Evolutionary conservation across 2,329 filamentous ascomycete genomes (phyloP), one percentile per base, ranked within the genome.

Genomic region (Colletotrichum falcatum): DNA sequence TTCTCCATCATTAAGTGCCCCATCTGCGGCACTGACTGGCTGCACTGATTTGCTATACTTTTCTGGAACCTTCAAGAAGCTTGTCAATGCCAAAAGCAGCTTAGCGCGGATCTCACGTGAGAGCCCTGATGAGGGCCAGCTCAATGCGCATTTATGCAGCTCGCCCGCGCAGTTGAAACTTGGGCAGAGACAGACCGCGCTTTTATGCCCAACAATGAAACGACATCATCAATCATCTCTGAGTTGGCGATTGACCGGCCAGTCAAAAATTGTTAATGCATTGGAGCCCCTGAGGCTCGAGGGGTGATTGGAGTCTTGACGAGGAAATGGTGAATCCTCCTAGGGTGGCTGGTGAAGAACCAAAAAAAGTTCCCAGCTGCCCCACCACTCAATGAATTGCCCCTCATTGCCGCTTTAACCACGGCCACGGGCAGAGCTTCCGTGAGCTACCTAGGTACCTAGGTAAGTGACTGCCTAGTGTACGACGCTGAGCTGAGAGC

Each of bases 341-440:
- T 35, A 5, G 26, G 62, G 70, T 70, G 72, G 72, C 65, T 72
- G 70, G 72, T 72, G 66, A 73, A 72, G 72, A 72, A 73, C 63
- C 66, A 51, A 54, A 69, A 62, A 65, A 66, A 71, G 60, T 56
- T 60, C 61, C 60, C 78, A 90, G 83, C 75, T 91, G 91, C 77
- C 84, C 92, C 51, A 86, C 88, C 65, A 79, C 87, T 18, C 83
- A 86, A 33, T 83, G 83, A 14, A 83, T 83, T 74, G 92, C 88
- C 77, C 87, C 83, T n/a, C 90, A 14, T 92, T 91, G 74, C 90
- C 91, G 53, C 88, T 92, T 55, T 89, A 91, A 73, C 23, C 55
- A 12, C 3, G 84, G 26, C 5, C 84, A 90, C 68, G n/a, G 33
- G 63, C 35, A 61, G 58, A 71, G 68, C 64, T 71, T 63, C 58